Evolutionary conservation across 2,329 filamentous ascomycete species (phyloP).

Genomic region (Pyricularia grisea): DNA sequence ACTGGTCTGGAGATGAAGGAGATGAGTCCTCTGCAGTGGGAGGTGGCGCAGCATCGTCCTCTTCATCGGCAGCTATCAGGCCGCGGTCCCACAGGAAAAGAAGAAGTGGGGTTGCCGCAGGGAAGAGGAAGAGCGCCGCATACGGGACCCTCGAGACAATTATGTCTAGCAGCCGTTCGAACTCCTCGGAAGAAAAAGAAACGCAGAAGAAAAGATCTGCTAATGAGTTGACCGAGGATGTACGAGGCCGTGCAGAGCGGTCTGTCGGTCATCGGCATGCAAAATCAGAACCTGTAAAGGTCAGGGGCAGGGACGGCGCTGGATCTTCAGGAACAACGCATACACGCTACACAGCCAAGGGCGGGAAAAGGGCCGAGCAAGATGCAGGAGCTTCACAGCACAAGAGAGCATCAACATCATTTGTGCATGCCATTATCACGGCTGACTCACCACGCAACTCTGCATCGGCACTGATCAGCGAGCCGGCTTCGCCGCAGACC

Average conservation of each 20-base stretch:
- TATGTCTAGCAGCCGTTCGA: constrained; percentile 54
- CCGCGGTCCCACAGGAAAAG: constrained; percentile 26
- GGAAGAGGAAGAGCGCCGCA: constrained; percentile 39
- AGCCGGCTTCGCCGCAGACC: constrained; percentile 47
- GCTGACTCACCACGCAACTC: constrained; percentile 26
- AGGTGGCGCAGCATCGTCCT: constrained; percentile 7
- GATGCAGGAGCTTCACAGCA: neutral
- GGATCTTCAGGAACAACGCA: neutral
- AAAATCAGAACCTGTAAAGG: neutral
- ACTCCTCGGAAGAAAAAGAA: constrained; percentile 51
- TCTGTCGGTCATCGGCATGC: neutral
- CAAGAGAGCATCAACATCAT: constrained; percentile 29
- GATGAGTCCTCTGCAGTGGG: constrained; percentile 6
- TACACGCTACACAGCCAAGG: constrained; percentile 3
- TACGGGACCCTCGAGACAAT: constrained; percentile 58
- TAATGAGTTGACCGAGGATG: constrained; percentile 43
- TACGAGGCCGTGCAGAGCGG: constrained; percentile 34
- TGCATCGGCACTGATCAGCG: constrained; percentile 37
- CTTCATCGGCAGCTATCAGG: neutral
- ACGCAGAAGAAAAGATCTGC: constrained; percentile 51
- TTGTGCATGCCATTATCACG: constrained; percentile 37
- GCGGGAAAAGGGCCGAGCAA: constrained; percentile 10
- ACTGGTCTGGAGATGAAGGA: constrained; percentile 47
- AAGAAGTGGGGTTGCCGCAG: constrained; percentile 21
- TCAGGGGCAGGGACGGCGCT: neutral